These are phyloP conservation scores for Daldinia eschscholtzii DNA, from an alignment of 2,329 filamentous ascomycete genomes.

Conservation along the genomic window DNA sequence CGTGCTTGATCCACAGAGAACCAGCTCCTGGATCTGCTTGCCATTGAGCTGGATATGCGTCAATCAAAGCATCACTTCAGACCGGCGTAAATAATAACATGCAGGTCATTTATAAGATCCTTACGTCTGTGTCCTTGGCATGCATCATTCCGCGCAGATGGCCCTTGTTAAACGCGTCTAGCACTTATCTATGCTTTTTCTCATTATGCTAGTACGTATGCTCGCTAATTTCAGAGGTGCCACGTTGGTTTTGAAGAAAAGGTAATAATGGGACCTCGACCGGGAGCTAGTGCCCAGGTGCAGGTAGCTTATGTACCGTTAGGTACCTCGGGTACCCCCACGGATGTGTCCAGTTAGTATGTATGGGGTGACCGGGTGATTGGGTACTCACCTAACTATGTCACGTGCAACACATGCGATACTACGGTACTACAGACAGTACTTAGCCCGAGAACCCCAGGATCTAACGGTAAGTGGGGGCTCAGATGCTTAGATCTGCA, in stretches of 20 bases:
- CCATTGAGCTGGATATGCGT: conserved; percentile 4
- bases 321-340: not conserved
- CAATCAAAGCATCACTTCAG: conserved; percentile 1
- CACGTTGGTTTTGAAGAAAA: not conserved
- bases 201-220: too few species aligned
- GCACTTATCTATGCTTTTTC: not conserved
- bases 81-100: conserved; percentile 11
- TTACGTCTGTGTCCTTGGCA: conserved; percentile 1
- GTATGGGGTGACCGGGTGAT: too few species aligned
- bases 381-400: not conserved
- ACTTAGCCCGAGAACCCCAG: not conserved
- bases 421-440: too few species aligned
- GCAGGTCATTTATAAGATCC: conserved; percentile 6
- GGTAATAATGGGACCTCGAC: too few species aligned
- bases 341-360: too few species aligned
- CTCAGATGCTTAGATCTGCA: conserved; percentile 1
- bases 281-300: too few species aligned
- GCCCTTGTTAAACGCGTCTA: not conserved
- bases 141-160: not conserved
- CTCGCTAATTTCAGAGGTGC: conserved; percentile 1
- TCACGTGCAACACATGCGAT: not conserved
- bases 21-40: not conserved
- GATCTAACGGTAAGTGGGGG: not conserved
- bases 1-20: not conserved
- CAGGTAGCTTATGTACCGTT: too few species aligned